Evolutionary conservation across 306 rosid species (phyloP).

Genomic region (Lathyrus oleraceus): DNA sequence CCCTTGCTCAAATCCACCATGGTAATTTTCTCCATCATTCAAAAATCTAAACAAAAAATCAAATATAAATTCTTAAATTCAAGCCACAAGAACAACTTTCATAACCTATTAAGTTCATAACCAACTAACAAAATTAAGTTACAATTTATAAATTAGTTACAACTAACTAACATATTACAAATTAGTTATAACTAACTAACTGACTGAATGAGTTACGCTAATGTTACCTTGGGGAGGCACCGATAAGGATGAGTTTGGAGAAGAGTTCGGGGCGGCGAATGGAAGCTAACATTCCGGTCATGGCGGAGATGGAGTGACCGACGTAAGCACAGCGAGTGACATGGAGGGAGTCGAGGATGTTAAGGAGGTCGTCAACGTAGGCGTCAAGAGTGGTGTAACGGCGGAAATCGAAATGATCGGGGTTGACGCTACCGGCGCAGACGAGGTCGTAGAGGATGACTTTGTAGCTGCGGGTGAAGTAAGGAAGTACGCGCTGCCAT

Average conservation of each 20-base stretch:
- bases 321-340: slow-evolving; percentile 74
- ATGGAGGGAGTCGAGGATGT: slow-evolving; percentile 65
- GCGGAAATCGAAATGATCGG: slow-evolving; percentile 80
- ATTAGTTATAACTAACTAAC: neutral
- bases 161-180: neutral
- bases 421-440: slow-evolving; percentile 99
- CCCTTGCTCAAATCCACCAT: slow-evolving; percentile 74
- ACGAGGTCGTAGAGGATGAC: slow-evolving; percentile 93
- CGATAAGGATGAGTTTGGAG: slow-evolving; percentile 84
- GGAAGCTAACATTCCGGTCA: slow-evolving; percentile 88
- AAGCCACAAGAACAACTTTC: neutral
- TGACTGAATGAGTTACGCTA: no score
- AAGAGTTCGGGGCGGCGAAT: slow-evolving; percentile 88
- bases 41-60: slow-evolving; percentile 50
- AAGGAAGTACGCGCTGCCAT: slow-evolving; percentile 82
- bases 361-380: slow-evolving; percentile 79
- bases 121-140: neutral
- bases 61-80: neutral
- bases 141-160: neutral
- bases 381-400: slow-evolving; percentile 89
- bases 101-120: no score
- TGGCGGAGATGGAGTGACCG: slow-evolving; percentile 98
- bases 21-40: slow-evolving; percentile 73
- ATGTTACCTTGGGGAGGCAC: slow-evolving; percentile 82
- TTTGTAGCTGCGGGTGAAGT: slow-evolving; percentile 60